These are phyloP conservation scores for Epichloe elymi DNA, from an alignment of 2,329 filamentous ascomycete species.

Conservation along the genomic window DNA sequence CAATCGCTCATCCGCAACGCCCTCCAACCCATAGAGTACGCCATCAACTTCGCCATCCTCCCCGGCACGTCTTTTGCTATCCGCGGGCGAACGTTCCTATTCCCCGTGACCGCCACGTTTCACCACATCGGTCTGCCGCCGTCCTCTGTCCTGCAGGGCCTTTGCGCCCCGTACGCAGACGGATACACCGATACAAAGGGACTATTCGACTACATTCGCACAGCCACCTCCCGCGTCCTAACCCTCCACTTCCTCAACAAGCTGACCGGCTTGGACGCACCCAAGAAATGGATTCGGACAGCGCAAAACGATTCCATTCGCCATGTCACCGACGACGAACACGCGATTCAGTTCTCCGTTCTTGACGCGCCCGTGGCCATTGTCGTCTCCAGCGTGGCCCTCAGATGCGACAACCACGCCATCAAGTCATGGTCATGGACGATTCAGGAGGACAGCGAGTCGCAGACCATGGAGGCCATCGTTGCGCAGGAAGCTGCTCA, in stretches of 20 bases:
- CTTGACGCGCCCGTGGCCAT: constrained; percentile 11
- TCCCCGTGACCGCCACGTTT: constrained; percentile 30
- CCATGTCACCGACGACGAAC: constrained; percentile 14
- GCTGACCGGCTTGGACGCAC: constrained; percentile 6
- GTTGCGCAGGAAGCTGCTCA: constrained; percentile 10
- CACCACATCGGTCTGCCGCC: constrained; percentile 30
- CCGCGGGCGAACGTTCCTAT: constrained; percentile 30
- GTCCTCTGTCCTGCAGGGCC: constrained; percentile 19
- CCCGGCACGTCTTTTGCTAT: constrained; percentile 29
- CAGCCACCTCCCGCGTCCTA: constrained; percentile 28
- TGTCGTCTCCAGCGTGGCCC: constrained; percentile 11
- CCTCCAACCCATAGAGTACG: constrained; percentile 28
- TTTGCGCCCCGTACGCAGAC: constrained; percentile 31
- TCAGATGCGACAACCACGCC: constrained; percentile 7
- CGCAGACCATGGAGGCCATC: constrained; percentile 11
- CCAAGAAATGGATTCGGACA: constrained; percentile 17
- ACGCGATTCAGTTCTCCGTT: constrained; percentile 21
- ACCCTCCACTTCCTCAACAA: constrained; percentile 20
- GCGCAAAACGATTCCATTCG: constrained; percentile 21
- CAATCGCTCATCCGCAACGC: constrained; percentile 31
- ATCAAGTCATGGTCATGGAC: constrained; percentile 20
- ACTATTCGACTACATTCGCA: constrained; percentile 32
- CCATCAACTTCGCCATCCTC: constrained; percentile 32
- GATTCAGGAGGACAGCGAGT: constrained; percentile 7
- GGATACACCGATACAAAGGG: constrained; percentile 31